These are phyloP conservation scores for Colletotrichum falcatum DNA, from an alignment of 2,329 filamentous ascomycete species.

Conservation along the genomic window DNA sequence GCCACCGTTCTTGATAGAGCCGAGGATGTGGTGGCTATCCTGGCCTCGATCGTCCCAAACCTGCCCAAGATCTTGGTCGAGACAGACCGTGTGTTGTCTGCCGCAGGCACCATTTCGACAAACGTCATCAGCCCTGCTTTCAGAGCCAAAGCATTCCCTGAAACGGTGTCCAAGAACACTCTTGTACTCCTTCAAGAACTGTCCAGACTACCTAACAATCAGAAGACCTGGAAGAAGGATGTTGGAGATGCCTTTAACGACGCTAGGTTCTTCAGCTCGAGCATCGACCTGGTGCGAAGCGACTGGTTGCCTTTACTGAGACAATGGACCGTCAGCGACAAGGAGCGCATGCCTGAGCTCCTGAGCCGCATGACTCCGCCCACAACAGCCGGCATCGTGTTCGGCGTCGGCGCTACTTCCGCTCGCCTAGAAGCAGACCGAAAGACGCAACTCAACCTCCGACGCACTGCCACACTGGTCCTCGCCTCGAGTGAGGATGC, in stretches of 20 bases:
- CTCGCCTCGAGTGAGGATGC: slow-evolving; percentile 82
- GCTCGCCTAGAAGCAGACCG: slow-evolving; percentile 95
- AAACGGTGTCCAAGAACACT: slow-evolving; percentile 79
- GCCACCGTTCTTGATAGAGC: slow-evolving; percentile 61
- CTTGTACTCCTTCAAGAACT: slow-evolving; percentile 82
- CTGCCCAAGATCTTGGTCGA: slow-evolving; percentile 87
- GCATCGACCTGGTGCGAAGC: slow-evolving; percentile 72
- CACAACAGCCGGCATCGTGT: slow-evolving; percentile 94
- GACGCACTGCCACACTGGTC: slow-evolving; percentile 83
- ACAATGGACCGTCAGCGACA: slow-evolving; percentile 88
- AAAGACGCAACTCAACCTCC: slow-evolving; percentile 89
- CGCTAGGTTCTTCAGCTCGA: slow-evolving; percentile 82
- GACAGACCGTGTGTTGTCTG: slow-evolving; percentile 82
- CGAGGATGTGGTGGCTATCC: slow-evolving; percentile 83
- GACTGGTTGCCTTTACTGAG: slow-evolving; percentile 87
- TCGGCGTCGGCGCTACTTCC: slow-evolving; percentile 95
- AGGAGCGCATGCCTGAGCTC: slow-evolving; percentile 87
- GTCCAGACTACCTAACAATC: slow-evolving; percentile 79
- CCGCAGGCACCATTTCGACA: slow-evolving; percentile 83
- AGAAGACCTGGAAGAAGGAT: slow-evolving; percentile 95
- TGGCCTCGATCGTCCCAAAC: slow-evolving; percentile 82
- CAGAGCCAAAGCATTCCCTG: slow-evolving; percentile 86
- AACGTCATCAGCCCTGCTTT: slow-evolving; percentile 86
- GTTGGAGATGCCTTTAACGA: slow-evolving; percentile 94
- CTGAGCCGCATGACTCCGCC: slow-evolving; percentile 83